Conservation (phyloP, 768 basidiomycete genomes). For the Clitopilus passeckerianus region DNA sequence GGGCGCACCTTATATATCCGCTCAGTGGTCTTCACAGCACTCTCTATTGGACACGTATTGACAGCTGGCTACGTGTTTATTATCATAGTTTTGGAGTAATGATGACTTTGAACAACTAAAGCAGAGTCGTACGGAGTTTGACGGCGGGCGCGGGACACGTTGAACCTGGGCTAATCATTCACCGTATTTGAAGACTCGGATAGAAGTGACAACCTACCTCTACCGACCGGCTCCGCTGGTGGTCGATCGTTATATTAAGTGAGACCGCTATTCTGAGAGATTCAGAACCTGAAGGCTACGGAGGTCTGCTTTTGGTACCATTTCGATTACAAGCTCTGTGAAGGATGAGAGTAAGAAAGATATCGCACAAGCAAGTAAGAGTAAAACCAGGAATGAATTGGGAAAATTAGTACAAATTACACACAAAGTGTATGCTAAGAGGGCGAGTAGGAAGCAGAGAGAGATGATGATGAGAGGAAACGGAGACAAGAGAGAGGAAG, state of each 20-base stretch:
- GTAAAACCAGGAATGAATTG: neutral
- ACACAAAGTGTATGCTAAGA: neutral
- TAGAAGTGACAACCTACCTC: no score
- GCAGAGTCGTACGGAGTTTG: no score
- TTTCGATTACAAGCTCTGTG: no score
- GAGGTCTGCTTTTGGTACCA: no score
- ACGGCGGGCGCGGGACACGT: no score
- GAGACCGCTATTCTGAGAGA: no score
- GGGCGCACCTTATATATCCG: neutral
- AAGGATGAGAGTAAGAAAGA: neutral
- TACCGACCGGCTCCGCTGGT: no score
- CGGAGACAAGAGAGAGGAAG: neutral
- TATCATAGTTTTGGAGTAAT: no score
- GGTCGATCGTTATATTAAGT: no score
- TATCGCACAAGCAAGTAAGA: neutral
- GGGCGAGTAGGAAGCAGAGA: neutral
- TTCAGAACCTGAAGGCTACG: no score
- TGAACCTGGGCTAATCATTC: no score
- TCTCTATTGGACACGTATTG: conserved; percentile 6
- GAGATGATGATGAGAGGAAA: neutral
- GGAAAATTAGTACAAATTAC: conserved; percentile 1
- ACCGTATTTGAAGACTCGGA: no score
- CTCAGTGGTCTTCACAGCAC: conserved; percentile 2
- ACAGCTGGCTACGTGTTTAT: conserved; percentile 3
- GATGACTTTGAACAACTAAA: neutral